Conservation (phyloP, 2,329 filamentous ascomycete genomes). For the Aquanectria penicillioides region DNA sequence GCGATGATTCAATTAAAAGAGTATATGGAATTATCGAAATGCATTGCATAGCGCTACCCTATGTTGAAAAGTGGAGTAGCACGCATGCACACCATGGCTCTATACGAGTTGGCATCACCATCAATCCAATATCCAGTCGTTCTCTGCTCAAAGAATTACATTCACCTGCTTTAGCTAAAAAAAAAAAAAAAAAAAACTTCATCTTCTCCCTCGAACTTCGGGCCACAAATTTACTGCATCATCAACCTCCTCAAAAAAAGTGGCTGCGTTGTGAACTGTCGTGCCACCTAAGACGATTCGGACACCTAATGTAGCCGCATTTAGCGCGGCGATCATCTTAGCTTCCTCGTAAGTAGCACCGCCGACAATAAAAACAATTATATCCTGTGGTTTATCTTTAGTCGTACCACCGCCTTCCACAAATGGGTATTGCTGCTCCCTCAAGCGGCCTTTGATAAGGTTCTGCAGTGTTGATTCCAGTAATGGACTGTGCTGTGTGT, state of each 20-base stretch:
- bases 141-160: no score
- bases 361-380: slow-evolving; percentile 93
- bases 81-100: no score
- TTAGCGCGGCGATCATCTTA: slow-evolving; percentile 94
- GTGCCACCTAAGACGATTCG: slow-evolving; percentile 92
- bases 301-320: slow-evolving; percentile 88
- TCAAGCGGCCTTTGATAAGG: slow-evolving; percentile 89
- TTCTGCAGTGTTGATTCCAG: slow-evolving; percentile 90
- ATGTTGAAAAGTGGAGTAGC: no score
- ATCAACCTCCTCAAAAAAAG: slow-evolving; percentile 91
- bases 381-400: slow-evolving; percentile 94
- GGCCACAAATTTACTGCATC: slow-evolving; percentile 90
- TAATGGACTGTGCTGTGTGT: slow-evolving; percentile 94
- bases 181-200: no score
- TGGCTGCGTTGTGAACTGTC: slow-evolving; percentile 84
- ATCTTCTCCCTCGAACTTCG: slow-evolving; percentile 58
- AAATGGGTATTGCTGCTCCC: slow-evolving; percentile 91
- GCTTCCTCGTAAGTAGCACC: slow-evolving; percentile 97
- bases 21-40: slow-evolving; percentile 25
- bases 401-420: slow-evolving; percentile 88
- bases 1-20: slow-evolving; percentile 23
- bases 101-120: no score
- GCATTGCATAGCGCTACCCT: no score
- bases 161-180: no score
- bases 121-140: no score